Evolutionary conservation across 1,284 basidiomycete genomes (phyloP), one percentile per base, ranked within the genome.

Genomic region (Papiliotrema laurentii): DNA sequence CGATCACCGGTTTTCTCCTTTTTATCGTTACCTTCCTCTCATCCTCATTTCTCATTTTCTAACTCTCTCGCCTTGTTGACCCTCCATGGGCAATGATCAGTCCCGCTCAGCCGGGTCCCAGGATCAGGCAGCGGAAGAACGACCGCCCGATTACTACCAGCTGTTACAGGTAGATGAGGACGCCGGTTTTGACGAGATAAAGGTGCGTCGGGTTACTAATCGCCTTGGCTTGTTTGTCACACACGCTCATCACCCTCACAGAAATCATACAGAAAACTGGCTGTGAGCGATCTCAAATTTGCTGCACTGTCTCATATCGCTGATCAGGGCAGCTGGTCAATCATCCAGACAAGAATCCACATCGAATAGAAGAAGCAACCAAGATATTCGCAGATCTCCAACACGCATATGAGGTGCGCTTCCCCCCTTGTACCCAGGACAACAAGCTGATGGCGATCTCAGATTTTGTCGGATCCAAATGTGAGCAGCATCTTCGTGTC

Each of bases 381-480:
- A 79, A 86, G 61, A 81, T 85, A 21, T 99, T 99, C 70, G 85
- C 91, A 11, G 77, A 83, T 39, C 75, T 98, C 14, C 93, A 97
- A 63, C 89, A 93, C 61, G 94, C 94, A 0, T 97, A 97, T 66
- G 94, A 97, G 80, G 92, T 85, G 51, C 43, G 67, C 43, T 14
- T 14, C 24, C 24, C 37, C 27, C 46, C 14, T 19, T 43, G 19
- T n/a, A 31, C 18, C 14, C 22, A 18, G n/a, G n/a, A n/a, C 28
- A 43, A 34, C 49, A 10, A 19, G 21, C 1, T 41, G 19, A 35
- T 16, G 11, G 9, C 3, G 19, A 25, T 28, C 14, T 10, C 50
- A 89, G 87, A 83, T 91, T 47, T 78, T 93, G 33, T 89, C 87
- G 60, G 92, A 96, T 68, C 89, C 92, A 48, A 89, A 94, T 79